Evolutionary conservation across 2,329 filamentous ascomycete genomes (phyloP), one percentile per base, ranked within the genome.

Genomic region (Aureobasidium mangrovei): DNA sequence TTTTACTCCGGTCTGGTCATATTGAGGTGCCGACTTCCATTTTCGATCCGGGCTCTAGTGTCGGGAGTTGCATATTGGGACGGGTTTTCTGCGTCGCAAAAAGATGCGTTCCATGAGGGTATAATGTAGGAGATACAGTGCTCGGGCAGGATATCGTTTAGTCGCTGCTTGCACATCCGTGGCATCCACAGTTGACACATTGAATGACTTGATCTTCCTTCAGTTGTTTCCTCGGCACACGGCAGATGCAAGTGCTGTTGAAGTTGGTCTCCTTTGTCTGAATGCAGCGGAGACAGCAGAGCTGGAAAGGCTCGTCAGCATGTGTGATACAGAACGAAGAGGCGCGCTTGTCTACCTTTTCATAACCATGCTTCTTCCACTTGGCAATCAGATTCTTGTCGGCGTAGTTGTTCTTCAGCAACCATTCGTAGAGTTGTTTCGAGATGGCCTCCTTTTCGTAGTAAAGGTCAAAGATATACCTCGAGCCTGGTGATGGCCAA

Each of bases 201-300:
- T 97, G 86, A 32, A 97, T 84, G 36, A 88, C 86, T 68, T 93
- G 86, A 40, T 89, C 84, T 64, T 95, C 90, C 71, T 95, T 95
- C 66, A 98, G 73, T 69, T 94, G 82, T 32, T 88, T 85, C 67
- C 86, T 85, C 1, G 93, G 93, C 48, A 98, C 91, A 49, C 93
- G 87, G 70, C 93, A 98, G 65, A 98, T 93, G 69, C 93, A 98
- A 0, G 91, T 98, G 60, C 88, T 87, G 70, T 91, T 93, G 76
- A 97, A 98, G 71, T 98, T 98, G 31, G 93, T 98, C 77, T 98
- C 93, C 72, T 97, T 97, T n/a, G 93, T 96, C 72, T 98, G 93
- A 55, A 98, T 91, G 71, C 93, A 98, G 59, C 91, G 83, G 54
- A 96, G 77, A 70, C 93, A 98, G 72, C 93, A 98, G 41, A 98